These are phyloP conservation scores for Talaromyces thailandensis DNA, from an alignment of 495 filamentous ascomycete species.

Conservation along the genomic window DNA sequence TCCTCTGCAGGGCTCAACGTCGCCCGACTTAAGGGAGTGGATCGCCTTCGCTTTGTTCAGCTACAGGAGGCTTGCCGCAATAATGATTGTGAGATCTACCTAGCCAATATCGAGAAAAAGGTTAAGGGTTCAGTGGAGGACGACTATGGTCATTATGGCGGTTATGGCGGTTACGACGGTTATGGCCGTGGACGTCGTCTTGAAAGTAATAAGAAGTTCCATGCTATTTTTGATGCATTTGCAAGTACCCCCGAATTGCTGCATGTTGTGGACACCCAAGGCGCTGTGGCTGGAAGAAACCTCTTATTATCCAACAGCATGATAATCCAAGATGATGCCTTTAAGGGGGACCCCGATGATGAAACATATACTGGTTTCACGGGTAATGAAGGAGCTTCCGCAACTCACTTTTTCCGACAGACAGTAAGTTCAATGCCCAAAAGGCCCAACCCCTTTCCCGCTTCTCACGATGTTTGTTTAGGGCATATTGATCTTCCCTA, in stretches of 20 bases:
- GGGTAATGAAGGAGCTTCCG: slow-evolving; percentile 21
- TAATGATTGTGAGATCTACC: slow-evolving; percentile 22
- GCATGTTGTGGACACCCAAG: slow-evolving; percentile 2
- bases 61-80: slow-evolving; percentile 24
- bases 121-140: slow-evolving; percentile 9
- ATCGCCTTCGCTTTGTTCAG: slow-evolving; percentile 17
- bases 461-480: not conserved
- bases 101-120: slow-evolving; percentile 25
- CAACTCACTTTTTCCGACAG: slow-evolving; percentile 25
- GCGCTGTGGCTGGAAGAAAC: slow-evolving; percentile 6
- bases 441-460: not conserved
- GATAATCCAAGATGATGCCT: slow-evolving; percentile 23
- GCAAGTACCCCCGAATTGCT: not conserved
- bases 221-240: not conserved
- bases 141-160: not conserved
- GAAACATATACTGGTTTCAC: slow-evolving; percentile 28
- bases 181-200: not conserved
- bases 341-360: slow-evolving; percentile 21
- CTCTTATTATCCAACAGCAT: slow-evolving; percentile 11
- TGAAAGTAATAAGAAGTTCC: not conserved
- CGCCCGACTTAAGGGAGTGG: slow-evolving; percentile 29
- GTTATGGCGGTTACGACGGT: not conserved
- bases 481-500: not conserved
- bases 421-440: slow-evolving; percentile 15
- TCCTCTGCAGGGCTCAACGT: slow-evolving; percentile 30